Evolutionary conservation across 768 basidiomycete species (phyloP).

Genomic region (Lactarius quietus): DNA sequence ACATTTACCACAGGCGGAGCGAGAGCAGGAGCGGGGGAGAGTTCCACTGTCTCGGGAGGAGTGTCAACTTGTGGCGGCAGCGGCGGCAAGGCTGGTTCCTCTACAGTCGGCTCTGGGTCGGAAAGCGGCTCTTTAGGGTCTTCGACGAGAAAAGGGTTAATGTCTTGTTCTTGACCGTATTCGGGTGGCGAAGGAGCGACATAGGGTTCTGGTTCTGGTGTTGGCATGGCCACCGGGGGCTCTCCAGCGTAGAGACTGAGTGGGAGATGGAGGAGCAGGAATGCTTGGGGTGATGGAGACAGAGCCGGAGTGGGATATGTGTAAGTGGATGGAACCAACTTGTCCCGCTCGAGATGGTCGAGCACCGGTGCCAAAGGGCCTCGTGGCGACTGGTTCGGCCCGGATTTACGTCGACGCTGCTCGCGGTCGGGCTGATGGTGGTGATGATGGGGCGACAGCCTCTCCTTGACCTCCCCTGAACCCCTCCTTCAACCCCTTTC

Average conservation of each 20-base stretch:
- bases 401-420: slow-evolving; percentile 11
- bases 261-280: slow-evolving; percentile 30
- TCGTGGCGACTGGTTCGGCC: slow-evolving; percentile 15
- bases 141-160: slow-evolving; percentile 62
- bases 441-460: slow-evolving; percentile 19
- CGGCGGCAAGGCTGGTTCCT: slow-evolving; percentile 32
- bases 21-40: slow-evolving; percentile 27
- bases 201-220: slow-evolving; percentile 7
- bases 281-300: slow-evolving; percentile 42
- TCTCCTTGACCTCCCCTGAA: slow-evolving; percentile 27
- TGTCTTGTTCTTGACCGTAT: slow-evolving; percentile 24
- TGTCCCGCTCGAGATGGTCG: slow-evolving; percentile 13
- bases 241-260: slow-evolving; percentile 13
- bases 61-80: no score
- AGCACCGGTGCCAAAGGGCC: slow-evolving; percentile 21
- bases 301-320: slow-evolving; percentile 37
- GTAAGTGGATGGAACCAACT: slow-evolving; percentile 29
- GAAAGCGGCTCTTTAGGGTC: slow-evolving; percentile 44
- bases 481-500: no score
- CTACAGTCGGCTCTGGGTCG: slow-evolving; percentile 19
- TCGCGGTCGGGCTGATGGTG: not conserved
- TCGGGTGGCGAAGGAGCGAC: not conserved
- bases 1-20: slow-evolving; percentile 23
- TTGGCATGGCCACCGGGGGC: not conserved
- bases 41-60: no score